Conservation (phyloP, 2,329 filamentous ascomycete genomes). For the Verticillium longisporum region DNA sequence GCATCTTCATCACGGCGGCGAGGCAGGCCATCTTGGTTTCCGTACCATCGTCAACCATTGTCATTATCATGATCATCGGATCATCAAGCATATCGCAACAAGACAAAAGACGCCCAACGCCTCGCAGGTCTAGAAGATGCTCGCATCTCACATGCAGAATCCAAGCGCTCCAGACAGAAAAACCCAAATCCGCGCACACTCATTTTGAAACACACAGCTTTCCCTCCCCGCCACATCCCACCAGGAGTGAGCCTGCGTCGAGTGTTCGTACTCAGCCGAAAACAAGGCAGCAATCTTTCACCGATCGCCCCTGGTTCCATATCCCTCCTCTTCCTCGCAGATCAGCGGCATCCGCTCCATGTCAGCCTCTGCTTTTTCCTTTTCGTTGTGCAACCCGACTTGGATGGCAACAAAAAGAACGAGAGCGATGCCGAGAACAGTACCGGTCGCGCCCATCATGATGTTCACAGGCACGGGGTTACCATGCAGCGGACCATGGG, state of each 20-base stretch:
- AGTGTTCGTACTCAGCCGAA: not conserved
- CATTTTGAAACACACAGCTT: not conserved
- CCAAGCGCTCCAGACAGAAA: not conserved
- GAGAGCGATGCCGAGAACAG: slow-evolving; percentile 46
- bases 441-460: slow-evolving; percentile 44
- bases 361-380: slow-evolving; percentile 3
- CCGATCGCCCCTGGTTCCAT: not conserved
- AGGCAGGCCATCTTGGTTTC: not conserved
- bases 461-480: slow-evolving; percentile 61
- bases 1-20: no score
- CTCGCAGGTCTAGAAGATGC: not conserved
- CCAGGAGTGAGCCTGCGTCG: not conserved
- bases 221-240: not conserved
- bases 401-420: slow-evolving; percentile 44
- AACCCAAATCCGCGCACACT: not conserved
- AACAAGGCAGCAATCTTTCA: not conserved
- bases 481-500: slow-evolving; percentile 52
- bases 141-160: not conserved
- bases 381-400: slow-evolving; percentile 6
- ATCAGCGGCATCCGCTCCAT: slow-evolving; percentile 4
- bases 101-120: not conserved
- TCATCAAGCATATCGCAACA: not conserved
- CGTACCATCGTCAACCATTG: not conserved
- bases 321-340: slow-evolving; percentile 2
- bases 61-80: not conserved